Base-by-base conservation (phyloP, 805 yeast species). In the Saccharomyces kudriavzevii region DNA sequence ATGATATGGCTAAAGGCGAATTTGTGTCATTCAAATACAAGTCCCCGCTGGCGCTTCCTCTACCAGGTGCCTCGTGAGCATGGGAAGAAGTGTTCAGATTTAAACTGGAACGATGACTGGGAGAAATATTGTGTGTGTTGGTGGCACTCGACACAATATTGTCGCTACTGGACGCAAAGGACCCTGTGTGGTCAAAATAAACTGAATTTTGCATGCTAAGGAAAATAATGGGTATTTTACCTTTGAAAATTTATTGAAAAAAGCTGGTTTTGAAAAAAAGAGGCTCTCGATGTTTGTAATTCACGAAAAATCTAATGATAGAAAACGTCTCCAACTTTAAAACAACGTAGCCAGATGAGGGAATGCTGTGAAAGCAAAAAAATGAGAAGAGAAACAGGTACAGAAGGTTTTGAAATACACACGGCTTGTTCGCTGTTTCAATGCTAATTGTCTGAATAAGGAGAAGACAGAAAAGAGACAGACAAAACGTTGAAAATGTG, bases 1-100 rank as follows among this genome's bases (percentile, higher is more conserved):
- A 60, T 2, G 70, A 57, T 30, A 68, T 50, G 54, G 66, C 65
- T 31, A 65, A 55, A 25, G 70, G 69, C 30, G 70, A 66, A 5
- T 56, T 57, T 45, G 59, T 58, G 14, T 61, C 64, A 40, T 56
- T 50, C 43, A 35, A 35, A 35, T 35, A 35, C 43, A 35, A 35
- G 10, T 35, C 43, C 11, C 43, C 43, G 9, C 43, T 35, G 13
- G 24, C 22, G 10, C 43, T 35, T 35, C 43, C 24, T 20, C 43
- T 35, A 35, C 24, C 43, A 10, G 43, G 8, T 11, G 24, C 24
- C 3, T 35, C 43, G 11, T 35, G 43, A 11, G 24, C 22, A 17
- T 17, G 43, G 8, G 43, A 17, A 28, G 59, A 54, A 40, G 49
- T 56, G 48, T 47, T 54, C 46, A 50, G 49, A 51, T 49, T 55